These are phyloP conservation scores for Mycena galopus DNA, from an alignment of 768 basidiomycete species.

Conservation along the genomic window DNA sequence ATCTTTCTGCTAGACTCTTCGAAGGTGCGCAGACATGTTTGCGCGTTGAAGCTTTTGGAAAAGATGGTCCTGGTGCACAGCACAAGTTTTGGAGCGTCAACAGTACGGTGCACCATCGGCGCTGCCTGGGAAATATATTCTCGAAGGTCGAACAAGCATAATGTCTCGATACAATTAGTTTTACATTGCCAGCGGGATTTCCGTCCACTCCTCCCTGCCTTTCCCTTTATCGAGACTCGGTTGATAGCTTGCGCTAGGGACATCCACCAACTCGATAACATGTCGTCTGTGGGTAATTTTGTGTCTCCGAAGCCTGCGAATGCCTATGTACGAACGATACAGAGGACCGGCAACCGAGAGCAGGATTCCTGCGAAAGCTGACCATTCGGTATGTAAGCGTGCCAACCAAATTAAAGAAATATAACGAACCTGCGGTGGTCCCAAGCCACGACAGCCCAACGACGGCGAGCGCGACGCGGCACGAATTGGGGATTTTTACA, in stretches of 20 bases:
- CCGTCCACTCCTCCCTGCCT: constrained; percentile 23
- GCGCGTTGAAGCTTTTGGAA: too few species aligned
- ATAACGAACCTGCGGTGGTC: constrained; percentile 42
- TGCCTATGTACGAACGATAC: neutral
- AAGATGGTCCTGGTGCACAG: too few species aligned
- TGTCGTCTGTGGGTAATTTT: neutral
- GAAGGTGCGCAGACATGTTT: too few species aligned
- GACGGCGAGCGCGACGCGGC: constrained; percentile 39
- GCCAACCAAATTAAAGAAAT: neutral
- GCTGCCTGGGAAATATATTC: too few species aligned
- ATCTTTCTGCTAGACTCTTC: too few species aligned
- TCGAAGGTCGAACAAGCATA: too few species aligned
- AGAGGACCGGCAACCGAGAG: constrained; percentile 16
- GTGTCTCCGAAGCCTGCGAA: neutral
- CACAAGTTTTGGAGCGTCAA: too few species aligned
- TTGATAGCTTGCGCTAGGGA: constrained; percentile 9
- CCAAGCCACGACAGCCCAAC: constrained; percentile 47
- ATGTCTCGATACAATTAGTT: neutral
- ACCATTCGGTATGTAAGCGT: neutral
- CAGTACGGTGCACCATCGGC: too few species aligned
- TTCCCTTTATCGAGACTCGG: neutral
- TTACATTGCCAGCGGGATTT: constrained; percentile 26
- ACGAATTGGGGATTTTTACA: constrained; percentile 35
- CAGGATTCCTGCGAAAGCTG: constrained; percentile 24
- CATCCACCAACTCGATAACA: constrained; percentile 6